Percentiles rank a stretch among this genome's conserved stretches.
These are phyloP conservation scores for Monosporascus ibericus DNA, from an alignment of 2,329 filamentous ascomycete species.

Conservation along the genomic window DNA sequence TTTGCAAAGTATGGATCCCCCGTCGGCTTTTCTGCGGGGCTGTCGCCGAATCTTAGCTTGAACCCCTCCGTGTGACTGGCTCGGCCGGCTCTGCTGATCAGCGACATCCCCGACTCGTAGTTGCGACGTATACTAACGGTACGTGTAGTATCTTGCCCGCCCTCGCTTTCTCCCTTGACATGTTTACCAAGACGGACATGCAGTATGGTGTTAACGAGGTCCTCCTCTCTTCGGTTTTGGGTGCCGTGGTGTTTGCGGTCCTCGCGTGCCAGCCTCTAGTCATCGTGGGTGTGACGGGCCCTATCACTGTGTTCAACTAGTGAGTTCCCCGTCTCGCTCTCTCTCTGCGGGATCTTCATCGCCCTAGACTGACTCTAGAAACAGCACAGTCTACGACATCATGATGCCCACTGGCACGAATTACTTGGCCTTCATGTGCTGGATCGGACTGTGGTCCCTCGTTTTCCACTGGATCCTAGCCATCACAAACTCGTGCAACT, in stretches of 20 bases:
- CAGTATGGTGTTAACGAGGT: constrained; percentile 90
- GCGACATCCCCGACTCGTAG: too few relatives aligned
- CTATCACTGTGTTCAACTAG: constrained; percentile 92
- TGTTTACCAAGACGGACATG: constrained; percentile 82
- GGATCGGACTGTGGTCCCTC: constrained; percentile 85
- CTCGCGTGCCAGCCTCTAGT: constrained; percentile 79
- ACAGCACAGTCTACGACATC: constrained; percentile 79
- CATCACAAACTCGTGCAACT: constrained; percentile 81
- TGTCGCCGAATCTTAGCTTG: too few relatives aligned
- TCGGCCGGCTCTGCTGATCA: too few relatives aligned
- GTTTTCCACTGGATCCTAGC: constrained; percentile 81
- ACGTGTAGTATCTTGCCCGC: constrained; percentile 70
- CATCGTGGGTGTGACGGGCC: constrained; percentile 86
- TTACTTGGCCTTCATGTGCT: constrained; percentile 86
- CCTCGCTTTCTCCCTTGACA: constrained; percentile 83
- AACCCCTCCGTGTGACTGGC: too few relatives aligned
- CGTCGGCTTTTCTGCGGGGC: background rate
- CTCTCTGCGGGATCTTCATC: background rate
- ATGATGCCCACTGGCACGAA: constrained; percentile 70
- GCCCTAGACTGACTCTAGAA: constrained; percentile 1
- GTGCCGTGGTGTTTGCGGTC: constrained; percentile 72
- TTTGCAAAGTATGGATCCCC: constrained; percentile 68
- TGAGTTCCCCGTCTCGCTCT: constrained; percentile 28
- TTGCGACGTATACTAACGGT: constrained; percentile 5
- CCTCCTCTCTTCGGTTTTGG: constrained; percentile 77